A percentile compares a stretch with the other conserved stretches of the same genome.
Evolutionary conservation across 257 asterid species (phyloP).

Genomic region (Avicennia marina): DNA sequence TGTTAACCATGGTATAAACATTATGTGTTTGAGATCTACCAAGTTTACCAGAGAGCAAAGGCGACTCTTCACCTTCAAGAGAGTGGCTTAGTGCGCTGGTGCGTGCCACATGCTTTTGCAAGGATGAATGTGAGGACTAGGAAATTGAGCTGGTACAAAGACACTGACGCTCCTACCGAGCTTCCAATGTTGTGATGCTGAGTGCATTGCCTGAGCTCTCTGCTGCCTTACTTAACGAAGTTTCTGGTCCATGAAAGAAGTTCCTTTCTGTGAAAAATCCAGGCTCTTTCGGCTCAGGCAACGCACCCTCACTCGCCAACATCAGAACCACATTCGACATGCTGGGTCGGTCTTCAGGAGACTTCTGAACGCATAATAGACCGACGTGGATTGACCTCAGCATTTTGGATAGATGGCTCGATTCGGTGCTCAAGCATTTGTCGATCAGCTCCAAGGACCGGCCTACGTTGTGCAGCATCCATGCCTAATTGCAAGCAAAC

Average conservation of each 20-base stretch:
- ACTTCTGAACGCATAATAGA: constrained; percentile 21
- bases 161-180: too few species aligned
- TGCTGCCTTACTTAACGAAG: constrained; percentile 9
- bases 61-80: too few species aligned
- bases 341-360: constrained; percentile 21
- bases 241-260: constrained; percentile 5
- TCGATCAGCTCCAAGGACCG: constrained; percentile 20
- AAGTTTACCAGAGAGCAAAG: too few species aligned
- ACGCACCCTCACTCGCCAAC: constrained; percentile 21
- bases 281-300: constrained; percentile 17
- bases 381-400: constrained; percentile 21
- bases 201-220: constrained; percentile 7
- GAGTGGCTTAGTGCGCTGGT: too few species aligned
- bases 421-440: neutral
- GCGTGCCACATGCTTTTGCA: too few species aligned
- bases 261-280: constrained; percentile 21
- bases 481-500: too few species aligned
- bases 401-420: constrained; percentile 11
- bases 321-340: constrained; percentile 26
- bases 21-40: too few species aligned
- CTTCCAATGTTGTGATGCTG: constrained; percentile 12
- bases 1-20: too few species aligned
- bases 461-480: constrained; percentile 25
- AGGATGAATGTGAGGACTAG: too few species aligned
- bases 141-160: too few species aligned